Base-by-base conservation (phyloP, 768 basidiomycete genomes). In the Scleroderma bovista region DNA sequence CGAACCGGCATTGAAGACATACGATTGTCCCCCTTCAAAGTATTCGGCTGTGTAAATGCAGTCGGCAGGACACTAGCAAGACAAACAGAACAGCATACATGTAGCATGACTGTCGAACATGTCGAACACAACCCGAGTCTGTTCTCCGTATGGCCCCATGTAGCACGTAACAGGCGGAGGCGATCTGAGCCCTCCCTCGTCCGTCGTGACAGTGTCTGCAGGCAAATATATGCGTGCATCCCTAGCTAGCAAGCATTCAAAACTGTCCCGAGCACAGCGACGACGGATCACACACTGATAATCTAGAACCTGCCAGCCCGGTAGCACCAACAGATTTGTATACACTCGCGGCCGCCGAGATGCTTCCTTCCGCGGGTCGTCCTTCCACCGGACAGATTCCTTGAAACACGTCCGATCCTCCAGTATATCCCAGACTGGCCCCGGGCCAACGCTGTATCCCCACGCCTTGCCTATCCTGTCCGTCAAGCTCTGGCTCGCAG, bases 1-100 rank as follows among this genome's bases (percentile, higher is more conserved):
- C 3, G 85, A 88, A 6, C 96, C 96, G 0, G 88, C 86, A 53
- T 86, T 89, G 66, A 97, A 86, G 1, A 95, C 71, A 52, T 86
- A 77, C 0, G 86, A 75, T 24, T 74, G 72, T 55, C 79, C 83
- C 34, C 75, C 77, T 2, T 79, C 71, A 11, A 84, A 67, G 54
- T 77, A 79, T 10, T 80, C 70, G 34, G 80, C 91, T 93, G 57
- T 10, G n/a, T 7, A 32, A 36, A 44, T 38, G 31, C 31, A 33
- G 26, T 36, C 48, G 40, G n/a, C 20, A 45, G 16, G 19, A 24
- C 15, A 32, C 3, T 36, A n/a, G 1, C 8, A 49, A 17, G 33
- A 23, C 6, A 11, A 23, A 6, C 39, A 15, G n/a, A 44, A 61
- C 34, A 38, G 49, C 80, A 20, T 57, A 90, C 87, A 78, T 59